Conservation (phyloP, 2,329 filamentous ascomycete genomes). For the Cadophora luteo-olivacea region DNA sequence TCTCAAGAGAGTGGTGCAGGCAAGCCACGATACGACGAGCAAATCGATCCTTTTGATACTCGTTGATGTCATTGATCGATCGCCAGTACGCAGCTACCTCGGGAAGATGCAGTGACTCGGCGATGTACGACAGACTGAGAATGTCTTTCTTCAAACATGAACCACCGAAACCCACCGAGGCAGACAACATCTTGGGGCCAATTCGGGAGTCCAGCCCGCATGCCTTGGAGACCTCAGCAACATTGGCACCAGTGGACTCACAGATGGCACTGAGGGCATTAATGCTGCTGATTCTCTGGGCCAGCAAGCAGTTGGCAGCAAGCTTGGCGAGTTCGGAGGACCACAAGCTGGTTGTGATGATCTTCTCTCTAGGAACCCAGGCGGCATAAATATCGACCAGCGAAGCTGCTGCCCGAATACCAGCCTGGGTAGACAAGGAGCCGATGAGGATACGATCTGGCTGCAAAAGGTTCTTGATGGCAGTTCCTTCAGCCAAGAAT, state of each 20-base stretch:
- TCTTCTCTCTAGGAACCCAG: slow-evolving; percentile 72
- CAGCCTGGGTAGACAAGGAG: slow-evolving; percentile 63
- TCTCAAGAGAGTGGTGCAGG: slow-evolving; percentile 70
- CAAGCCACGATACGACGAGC: slow-evolving; percentile 68
- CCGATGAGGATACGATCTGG: slow-evolving; percentile 80
- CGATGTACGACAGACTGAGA: slow-evolving; percentile 73
- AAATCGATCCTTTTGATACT: slow-evolving; percentile 74
- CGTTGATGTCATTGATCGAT: slow-evolving; percentile 76
- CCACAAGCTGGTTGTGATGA: slow-evolving; percentile 75
- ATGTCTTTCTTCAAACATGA: slow-evolving; percentile 85
- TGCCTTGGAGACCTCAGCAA: slow-evolving; percentile 71
- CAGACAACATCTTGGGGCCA: slow-evolving; percentile 74
- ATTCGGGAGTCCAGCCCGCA: slow-evolving; percentile 75
- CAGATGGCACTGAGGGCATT: slow-evolving; percentile 80
- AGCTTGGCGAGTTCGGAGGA: slow-evolving; percentile 80
- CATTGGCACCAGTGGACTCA: slow-evolving; percentile 74
- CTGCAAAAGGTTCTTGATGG: slow-evolving; percentile 70
- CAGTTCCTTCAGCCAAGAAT: slow-evolving; percentile 78
- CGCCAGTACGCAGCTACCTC: slow-evolving; percentile 79
- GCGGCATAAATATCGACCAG: slow-evolving; percentile 70
- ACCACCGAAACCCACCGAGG: slow-evolving; percentile 79
- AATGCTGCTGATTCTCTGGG: slow-evolving; percentile 80
- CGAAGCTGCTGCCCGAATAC: slow-evolving; percentile 65
- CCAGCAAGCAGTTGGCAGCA: slow-evolving; percentile 78
- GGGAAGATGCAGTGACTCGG: slow-evolving; percentile 69